Percentiles rank a stretch among this genome's conserved stretches.
Conservation (phyloP, 1,284 basidiomycete genomes). For the Cryptococcus amylolentus region DNA sequence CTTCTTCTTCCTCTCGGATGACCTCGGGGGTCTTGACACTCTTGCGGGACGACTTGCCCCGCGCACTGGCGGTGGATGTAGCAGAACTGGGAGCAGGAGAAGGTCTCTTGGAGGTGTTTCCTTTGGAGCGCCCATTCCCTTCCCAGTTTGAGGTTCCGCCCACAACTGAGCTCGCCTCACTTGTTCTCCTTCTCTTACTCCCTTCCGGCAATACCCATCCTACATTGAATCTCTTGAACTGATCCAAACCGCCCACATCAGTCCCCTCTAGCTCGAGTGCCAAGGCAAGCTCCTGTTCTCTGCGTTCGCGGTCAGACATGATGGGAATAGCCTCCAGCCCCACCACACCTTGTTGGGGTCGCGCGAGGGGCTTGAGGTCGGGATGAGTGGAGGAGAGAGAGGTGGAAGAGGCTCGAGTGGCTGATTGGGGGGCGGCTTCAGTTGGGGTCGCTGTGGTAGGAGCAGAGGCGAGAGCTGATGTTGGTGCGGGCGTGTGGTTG, state of each 20-base stretch:
- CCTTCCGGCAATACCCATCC: conserved; percentile 86
- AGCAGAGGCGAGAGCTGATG: no score
- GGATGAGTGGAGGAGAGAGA: background rate
- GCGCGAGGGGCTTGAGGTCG: background rate
- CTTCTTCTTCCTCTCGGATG: conserved; percentile 45
- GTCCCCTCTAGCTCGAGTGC: conserved; percentile 54
- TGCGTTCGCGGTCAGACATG: conserved; percentile 48
- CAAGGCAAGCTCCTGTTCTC: conserved; percentile 35
- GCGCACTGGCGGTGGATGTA: no score
- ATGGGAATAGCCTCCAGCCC: conserved; percentile 32
- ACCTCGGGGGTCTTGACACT: conserved; percentile 1
- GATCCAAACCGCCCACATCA: conserved; percentile 65
- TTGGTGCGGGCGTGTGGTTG: background rate
- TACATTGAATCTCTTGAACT: conserved; percentile 76
- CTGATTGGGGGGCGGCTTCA: background rate
- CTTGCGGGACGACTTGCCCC: no score
- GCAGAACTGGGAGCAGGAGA: no score
- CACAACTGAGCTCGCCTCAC: conserved; percentile 7
- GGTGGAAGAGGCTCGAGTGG: background rate
- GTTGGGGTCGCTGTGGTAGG: no score
- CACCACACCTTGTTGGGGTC: conserved; percentile 36
- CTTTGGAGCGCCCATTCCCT: no score
- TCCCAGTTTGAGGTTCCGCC: no score
- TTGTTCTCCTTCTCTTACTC: conserved; percentile 59
- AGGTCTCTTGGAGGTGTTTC: no score